Evolutionary conservation across 805 yeast species (phyloP).

Genomic region (Candida dendrica): DNA sequence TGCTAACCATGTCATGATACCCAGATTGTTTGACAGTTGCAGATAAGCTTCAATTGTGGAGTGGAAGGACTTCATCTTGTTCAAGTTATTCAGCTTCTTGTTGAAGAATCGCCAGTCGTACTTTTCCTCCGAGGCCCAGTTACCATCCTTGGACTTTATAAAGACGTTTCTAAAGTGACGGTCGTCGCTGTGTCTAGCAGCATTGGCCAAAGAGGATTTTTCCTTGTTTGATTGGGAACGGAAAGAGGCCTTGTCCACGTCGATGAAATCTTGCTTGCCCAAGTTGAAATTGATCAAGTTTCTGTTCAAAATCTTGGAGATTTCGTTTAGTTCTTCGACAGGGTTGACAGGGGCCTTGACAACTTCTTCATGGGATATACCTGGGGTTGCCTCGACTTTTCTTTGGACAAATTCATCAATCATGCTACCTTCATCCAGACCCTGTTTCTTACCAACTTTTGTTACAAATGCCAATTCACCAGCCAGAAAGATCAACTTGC

Average conservation of each 20-base stretch:
- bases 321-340: slow-evolving; percentile 17
- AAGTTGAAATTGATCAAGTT: slow-evolving; percentile 21
- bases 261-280: slow-evolving; percentile 10
- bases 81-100: slow-evolving; percentile 27
- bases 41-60: slow-evolving; percentile 39
- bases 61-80: slow-evolving; percentile 39
- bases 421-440: slow-evolving; percentile 26
- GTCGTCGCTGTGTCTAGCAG: slow-evolving; percentile 24
- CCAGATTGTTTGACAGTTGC: slow-evolving; percentile 34
- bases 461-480: slow-evolving; percentile 34
- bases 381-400: slow-evolving; percentile 14
- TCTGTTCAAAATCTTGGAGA: slow-evolving; percentile 21
- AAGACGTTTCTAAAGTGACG: slow-evolving; percentile 26
- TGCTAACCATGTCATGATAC: slow-evolving; percentile 39
- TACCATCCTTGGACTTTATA: slow-evolving; percentile 26
- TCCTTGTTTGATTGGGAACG: slow-evolving; percentile 21
- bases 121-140: slow-evolving; percentile 26
- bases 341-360: slow-evolving; percentile 25
- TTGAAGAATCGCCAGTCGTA: slow-evolving; percentile 68
- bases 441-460: slow-evolving; percentile 24
- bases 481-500: slow-evolving; percentile 32
- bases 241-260: slow-evolving; percentile 19
- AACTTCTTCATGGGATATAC: slow-evolving; percentile 21
- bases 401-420: slow-evolving; percentile 26
- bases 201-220: slow-evolving; percentile 21